Evolutionary conservation across 305 asterid species (phyloP).

Genomic region (Rubia tinctorum): DNA sequence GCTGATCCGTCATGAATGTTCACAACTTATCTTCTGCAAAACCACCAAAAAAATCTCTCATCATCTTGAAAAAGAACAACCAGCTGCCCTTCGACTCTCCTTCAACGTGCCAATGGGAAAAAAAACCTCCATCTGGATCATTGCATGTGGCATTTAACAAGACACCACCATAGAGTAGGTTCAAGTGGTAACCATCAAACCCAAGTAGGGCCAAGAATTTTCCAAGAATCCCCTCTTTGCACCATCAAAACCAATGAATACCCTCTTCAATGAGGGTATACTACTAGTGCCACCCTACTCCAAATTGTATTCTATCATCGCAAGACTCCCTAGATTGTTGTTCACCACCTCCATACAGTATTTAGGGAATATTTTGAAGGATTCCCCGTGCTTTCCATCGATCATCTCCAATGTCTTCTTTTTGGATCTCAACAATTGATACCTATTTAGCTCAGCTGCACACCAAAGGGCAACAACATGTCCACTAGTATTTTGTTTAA

Average conservation of each 20-base stretch:
- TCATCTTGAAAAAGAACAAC: background rate
- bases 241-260: background rate
- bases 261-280: too few species aligned
- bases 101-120: background rate
- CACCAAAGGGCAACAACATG: background rate
- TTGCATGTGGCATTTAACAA: background rate
- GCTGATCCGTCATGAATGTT: background rate
- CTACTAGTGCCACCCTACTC: too few species aligned
- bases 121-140: background rate
- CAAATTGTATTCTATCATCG: background rate
- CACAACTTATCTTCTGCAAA: background rate
- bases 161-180: background rate
- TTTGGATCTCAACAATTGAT: background rate
- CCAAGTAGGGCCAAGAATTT: background rate
- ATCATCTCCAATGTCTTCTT: background rate
- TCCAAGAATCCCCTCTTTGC: background rate
- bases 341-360: background rate
- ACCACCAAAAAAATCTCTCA: background rate
- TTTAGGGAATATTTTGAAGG: background rate
- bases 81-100: background rate
- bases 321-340: background rate
- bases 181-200: background rate
- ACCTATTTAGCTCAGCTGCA: background rate
- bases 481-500: background rate
- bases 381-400: background rate